Evolutionary conservation across 129 eudicot species (phyloP), one percentile per base, ranked within the genome.

Genomic region (Flaveria bidentis): DNA sequence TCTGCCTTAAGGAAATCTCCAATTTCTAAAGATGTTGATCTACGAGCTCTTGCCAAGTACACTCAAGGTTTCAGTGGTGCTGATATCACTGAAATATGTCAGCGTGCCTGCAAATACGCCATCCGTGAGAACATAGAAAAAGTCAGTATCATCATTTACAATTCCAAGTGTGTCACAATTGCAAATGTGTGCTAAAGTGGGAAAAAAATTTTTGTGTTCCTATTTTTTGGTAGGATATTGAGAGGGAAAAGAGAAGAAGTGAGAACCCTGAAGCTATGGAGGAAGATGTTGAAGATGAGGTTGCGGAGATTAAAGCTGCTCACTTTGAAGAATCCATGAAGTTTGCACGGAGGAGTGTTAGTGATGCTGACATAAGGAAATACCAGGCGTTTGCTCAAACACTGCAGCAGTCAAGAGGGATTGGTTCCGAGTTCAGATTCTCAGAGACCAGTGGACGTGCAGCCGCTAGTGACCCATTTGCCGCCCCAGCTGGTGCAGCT

Each of bases 281-380:
- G 81, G 92, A 90, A 79, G 96, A 90, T 73, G 68, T 36, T 17
- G 96, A 84, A 17, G 96, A 90, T 44, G 92, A 90, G 75, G 96
- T 90, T 5, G 62, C 92, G 9, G 96, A 90, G 73, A 87, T 87
- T 9, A 90, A 77, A 76, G 90, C 88, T 42, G 90, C 88, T 12
- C 96, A 90, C 28, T 90, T 90, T 60, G 92, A 90, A 72, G 97
- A 94, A 50, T 94, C 98, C 1, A 94, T 94, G 98, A 91, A 91
- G 80, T 94, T 85, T 84, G 97, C 98, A 0, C 81, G 96, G 2
- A 86, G 98, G 84, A 94, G 98, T 83, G 98, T 93, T 18, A 94
- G 99, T 71, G 98, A 91, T 79, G 97, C 96, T 14, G 97, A 94
- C 57, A 91, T 94, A 57, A 88, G 98, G 65, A 90, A 90, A 64